Percentiles rank a stretch among this genome's conserved stretches.
These are phyloP conservation scores for Sclerotinia nivalis DNA, from an alignment of 2,329 filamentous ascomycete species.

Conservation along the genomic window DNA sequence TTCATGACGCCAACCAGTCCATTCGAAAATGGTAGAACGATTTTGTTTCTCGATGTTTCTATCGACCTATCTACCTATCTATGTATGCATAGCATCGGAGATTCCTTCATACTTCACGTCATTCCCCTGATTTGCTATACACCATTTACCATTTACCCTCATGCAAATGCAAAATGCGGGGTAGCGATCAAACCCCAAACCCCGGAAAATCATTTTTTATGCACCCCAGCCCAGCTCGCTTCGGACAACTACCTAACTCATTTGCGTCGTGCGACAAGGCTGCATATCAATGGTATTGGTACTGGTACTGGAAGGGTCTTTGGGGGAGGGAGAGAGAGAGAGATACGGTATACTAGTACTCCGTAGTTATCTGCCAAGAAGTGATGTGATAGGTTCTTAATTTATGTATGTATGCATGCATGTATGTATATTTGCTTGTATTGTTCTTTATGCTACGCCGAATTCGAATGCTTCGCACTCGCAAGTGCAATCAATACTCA, in stretches of 20 bases:
- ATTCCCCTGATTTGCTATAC: neutral
- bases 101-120: neutral
- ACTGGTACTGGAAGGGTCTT: neutral
- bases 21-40: no score
- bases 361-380: neutral
- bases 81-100: neutral
- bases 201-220: conserved; percentile 6
- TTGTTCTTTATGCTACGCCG: neutral
- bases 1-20: no score
- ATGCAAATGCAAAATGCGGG: conserved; percentile 10
- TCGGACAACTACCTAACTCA: neutral
- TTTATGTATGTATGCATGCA: neutral
- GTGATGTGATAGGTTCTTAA: neutral
- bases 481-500: neutral
- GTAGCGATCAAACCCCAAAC: neutral
- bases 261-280: neutral
- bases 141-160: neutral
- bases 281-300: no score
- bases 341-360: neutral
- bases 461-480: neutral
- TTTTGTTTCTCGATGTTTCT: neutral
- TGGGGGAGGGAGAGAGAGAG: neutral
- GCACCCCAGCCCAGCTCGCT: neutral
- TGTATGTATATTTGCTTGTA: neutral
- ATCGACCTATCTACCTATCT: neutral